Evolutionary conservation across 768 basidiomycete species (phyloP), one percentile per base, ranked within the genome.

Genomic region (Agrocybe praecox): DNA sequence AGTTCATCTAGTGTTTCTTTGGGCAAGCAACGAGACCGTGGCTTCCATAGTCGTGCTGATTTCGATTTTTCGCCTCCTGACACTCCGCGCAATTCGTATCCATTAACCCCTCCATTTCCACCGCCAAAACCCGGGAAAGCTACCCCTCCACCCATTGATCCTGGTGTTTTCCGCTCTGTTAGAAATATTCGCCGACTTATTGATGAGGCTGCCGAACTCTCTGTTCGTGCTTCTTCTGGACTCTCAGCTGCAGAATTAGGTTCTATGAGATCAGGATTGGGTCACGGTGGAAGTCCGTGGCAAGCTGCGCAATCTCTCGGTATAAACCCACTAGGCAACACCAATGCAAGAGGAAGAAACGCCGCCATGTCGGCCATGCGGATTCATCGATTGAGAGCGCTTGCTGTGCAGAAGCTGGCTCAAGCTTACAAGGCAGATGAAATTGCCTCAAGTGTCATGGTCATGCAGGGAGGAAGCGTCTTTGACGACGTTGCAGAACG

Each of bases 401-500:
- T 94, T 24, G 93, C 94, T 0, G 91, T 96, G 18, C 89, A 93
- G 71, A 93, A 92, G 68, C 76, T 95, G 40, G 91, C 93, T 0
- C 83, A 87, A 21, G 94, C 94, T 5, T 96, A 96, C 66, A 86
- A 87, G 67, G 80, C 85, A 11, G 94, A 96, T 67, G 94, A 96
- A 69, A 92, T 96, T 64, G 94, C 94, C 1, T 90, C 91, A 0
- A 93, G 90, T 65, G 94, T 96, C 23, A 92, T 95, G 88, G 86
- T 96, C 29, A 96, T 96, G 94, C 94, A 96, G 67, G 92, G 92
- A 34, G 92, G 94, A 5, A 93, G 88, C 59, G 90, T 94, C 2
- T 91, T 96, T 65, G 94, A 96, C 63, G 94, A 96, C 63, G 80
- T 96, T n/a, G 94, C 94, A 0, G 91, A 93, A 67, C 81, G 88